Evolutionary conservation across 1,284 basidiomycete species (phyloP).

Genomic region (Sporisorium sorghi): DNA sequence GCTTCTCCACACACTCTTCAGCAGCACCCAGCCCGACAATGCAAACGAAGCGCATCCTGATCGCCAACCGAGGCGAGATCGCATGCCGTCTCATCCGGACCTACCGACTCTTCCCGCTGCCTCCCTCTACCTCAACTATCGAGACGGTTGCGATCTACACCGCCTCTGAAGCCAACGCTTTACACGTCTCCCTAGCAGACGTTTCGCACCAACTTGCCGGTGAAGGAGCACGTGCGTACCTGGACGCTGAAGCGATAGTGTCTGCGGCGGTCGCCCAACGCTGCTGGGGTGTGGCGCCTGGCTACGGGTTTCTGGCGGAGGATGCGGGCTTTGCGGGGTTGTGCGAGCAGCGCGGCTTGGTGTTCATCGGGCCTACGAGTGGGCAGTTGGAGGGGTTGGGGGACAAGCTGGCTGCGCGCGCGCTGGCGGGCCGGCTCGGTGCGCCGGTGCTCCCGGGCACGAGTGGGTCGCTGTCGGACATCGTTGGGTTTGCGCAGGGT

Average conservation of each 20-base stretch:
- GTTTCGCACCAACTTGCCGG: constrained; percentile 56
- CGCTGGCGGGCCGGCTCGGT: constrained; percentile 13
- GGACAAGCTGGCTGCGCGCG: constrained; percentile 29
- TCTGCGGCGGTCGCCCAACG: constrained; percentile 72
- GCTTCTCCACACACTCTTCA: no score
- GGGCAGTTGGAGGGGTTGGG: constrained; percentile 26
- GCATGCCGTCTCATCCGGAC: constrained; percentile 49
- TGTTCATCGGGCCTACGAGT: constrained; percentile 30
- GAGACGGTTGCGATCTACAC: constrained; percentile 41
- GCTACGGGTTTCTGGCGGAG: constrained; percentile 42
- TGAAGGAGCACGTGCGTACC: constrained; percentile 49
- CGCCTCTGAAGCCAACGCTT: constrained; percentile 26
- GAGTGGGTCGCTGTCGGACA: constrained; percentile 4
- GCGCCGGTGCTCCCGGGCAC: constrained; percentile 35
- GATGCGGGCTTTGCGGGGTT: constrained; percentile 37
- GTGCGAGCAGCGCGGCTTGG: constrained; percentile 15
- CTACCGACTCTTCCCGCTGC: constrained; percentile 33
- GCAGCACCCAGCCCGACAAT: not conserved
- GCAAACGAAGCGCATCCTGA: constrained; percentile 63
- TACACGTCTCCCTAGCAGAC: constrained; percentile 31
- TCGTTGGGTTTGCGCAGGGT: constrained; percentile 20
- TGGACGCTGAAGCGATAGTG: constrained; percentile 69
- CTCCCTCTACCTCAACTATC: constrained; percentile 15
- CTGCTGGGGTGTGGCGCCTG: constrained; percentile 70
- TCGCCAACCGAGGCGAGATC: constrained; percentile 58